These are phyloP conservation scores for Ascochyta lentis DNA, from an alignment of 2,329 filamentous ascomycete species.

Conservation along the genomic window DNA sequence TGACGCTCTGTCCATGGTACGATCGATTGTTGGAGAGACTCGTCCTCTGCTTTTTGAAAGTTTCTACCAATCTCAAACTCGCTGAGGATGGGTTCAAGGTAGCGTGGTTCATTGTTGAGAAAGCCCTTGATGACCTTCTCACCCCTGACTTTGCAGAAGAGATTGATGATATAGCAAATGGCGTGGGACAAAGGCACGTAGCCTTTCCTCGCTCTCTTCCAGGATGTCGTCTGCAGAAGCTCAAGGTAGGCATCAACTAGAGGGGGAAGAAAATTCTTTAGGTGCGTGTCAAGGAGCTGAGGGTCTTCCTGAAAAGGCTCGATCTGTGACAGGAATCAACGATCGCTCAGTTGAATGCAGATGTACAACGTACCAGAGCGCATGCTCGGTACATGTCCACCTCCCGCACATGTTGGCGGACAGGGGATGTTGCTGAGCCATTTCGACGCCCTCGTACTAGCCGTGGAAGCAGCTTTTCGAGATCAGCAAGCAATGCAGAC, in stretches of 20 bases:
- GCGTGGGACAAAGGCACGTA: slow-evolving; percentile 55
- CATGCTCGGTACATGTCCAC: slow-evolving; percentile 51
- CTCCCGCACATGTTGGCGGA: slow-evolving; percentile 49
- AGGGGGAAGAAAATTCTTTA: slow-evolving; percentile 75
- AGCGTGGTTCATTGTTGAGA: slow-evolving; percentile 85
- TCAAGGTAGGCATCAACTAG: slow-evolving; percentile 79
- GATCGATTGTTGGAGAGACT: slow-evolving; percentile 25
- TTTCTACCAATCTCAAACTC: slow-evolving; percentile 70
- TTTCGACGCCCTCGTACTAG: slow-evolving; percentile 47
- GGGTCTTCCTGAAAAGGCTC: slow-evolving; percentile 96
- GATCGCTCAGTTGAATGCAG: not conserved
- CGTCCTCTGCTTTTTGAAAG: slow-evolving; percentile 17
- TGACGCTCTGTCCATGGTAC: slow-evolving; percentile 84
- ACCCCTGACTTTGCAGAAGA: slow-evolving; percentile 91
- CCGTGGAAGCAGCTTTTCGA: slow-evolving; percentile 42
- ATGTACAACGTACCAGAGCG: slow-evolving; percentile 31
- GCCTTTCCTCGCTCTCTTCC: slow-evolving; percentile 27
- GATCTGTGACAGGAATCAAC: slow-evolving; percentile 54
- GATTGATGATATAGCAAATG: slow-evolving; percentile 81
- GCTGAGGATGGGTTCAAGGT: slow-evolving; percentile 79
- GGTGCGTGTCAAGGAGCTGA: slow-evolving; percentile 85
- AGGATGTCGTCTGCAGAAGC: slow-evolving; percentile 57
- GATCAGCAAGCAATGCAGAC: slow-evolving; percentile 38
- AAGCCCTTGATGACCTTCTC: slow-evolving; percentile 92
- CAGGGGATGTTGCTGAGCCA: slow-evolving; percentile 25